Evolutionary conservation across 768 basidiomycete species (phyloP), one percentile per base, ranked within the genome.

Genomic region (Cubamyces lactineus): DNA sequence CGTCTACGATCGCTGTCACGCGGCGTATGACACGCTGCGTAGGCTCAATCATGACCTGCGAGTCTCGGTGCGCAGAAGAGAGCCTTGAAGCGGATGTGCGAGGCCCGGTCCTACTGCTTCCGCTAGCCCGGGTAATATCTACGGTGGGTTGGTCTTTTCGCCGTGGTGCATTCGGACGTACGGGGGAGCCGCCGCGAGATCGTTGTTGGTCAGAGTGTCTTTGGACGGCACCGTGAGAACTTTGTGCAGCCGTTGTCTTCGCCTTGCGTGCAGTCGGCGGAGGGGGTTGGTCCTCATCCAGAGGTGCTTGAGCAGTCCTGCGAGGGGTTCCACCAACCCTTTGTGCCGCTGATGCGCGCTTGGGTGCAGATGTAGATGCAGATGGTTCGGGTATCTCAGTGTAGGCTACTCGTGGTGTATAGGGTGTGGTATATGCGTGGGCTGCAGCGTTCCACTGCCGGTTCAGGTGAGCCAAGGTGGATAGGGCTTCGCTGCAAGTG

Each of bases 1-100:
- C 83, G 38, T 89, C 78, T 6, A 83, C 70, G 2, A 79, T 70
- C 26, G 89, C 86, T 21, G 84, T 82, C 8, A 91, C 89, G 38
- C 86, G 84, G 21, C 89, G 83, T 43, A 91, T 78, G 16, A 91
- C 70, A 0, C 76, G 78, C 51, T 70, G 70, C 12, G 63, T 68
- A 4, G 69, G 65, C 46, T 55, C 39, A 39, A 66, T 63, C 17
- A 34, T 67, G 16, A 47, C 63, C 21, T 56, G 59, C 57, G 52
- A 58, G 54, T 57, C 54, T 3, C 38, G 49, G 16, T 45, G 21
- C 17, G 48, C 47, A 8, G 54, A 50, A 0, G 65, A 57, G 13
- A 47, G 41, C 13, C 40, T 34, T 1, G 63, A 51, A 16, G 40
- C 53, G 2, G 67, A 23, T 9, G 58, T 59, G 19, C 57, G 68